Percentiles rank a stretch among this genome's conserved stretches.
Conservation (phyloP, 768 basidiomycete species). For the Naematelia encephala region DNA sequence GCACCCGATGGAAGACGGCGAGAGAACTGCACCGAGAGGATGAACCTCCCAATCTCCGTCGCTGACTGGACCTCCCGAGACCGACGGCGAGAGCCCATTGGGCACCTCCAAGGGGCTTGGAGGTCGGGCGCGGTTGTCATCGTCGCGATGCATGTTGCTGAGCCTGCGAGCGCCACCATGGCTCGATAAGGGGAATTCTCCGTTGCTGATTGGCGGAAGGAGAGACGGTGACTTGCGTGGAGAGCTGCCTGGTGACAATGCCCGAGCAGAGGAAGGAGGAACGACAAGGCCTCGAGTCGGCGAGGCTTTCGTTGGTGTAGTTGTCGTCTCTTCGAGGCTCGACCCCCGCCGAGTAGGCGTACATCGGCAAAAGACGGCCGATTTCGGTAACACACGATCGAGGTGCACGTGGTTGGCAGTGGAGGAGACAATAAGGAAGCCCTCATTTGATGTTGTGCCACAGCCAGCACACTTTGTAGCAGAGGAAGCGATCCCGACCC, state of each 20-base stretch:
- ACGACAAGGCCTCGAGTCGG: slow-evolving; percentile 19
- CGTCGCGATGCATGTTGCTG: slow-evolving; percentile 27
- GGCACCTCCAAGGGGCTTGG: slow-evolving; percentile 1
- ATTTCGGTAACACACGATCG: slow-evolving; percentile 58
- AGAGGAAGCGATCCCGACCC: slow-evolving; percentile 62
- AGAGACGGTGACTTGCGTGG: slow-evolving; percentile 32
- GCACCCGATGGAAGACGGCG: slow-evolving; percentile 1
- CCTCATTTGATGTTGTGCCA: slow-evolving; percentile 64
- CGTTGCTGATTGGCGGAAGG: slow-evolving; percentile 31
- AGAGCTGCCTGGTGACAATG: slow-evolving; percentile 20
- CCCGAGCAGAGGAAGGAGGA: slow-evolving; percentile 17
- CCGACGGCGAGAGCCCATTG: neutral
- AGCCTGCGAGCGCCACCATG: slow-evolving; percentile 34
- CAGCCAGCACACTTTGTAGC: slow-evolving; percentile 66
- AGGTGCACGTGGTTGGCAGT: slow-evolving; percentile 64
- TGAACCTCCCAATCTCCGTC: slow-evolving; percentile 1
- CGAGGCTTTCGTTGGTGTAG: neutral
- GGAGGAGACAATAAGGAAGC: slow-evolving; percentile 65
- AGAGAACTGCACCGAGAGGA: slow-evolving; percentile 8
- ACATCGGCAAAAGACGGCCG: slow-evolving; percentile 23
- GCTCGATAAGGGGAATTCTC: slow-evolving; percentile 41
- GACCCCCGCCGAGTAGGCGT: slow-evolving; percentile 7
- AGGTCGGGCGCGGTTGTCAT: slow-evolving; percentile 4
- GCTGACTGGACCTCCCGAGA: neutral
- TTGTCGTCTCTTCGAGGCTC: slow-evolving; percentile 14